These are phyloP conservation scores for Nepenthes gracilis DNA, from an alignment of 148 eudicot genomes.

Conservation along the genomic window DNA sequence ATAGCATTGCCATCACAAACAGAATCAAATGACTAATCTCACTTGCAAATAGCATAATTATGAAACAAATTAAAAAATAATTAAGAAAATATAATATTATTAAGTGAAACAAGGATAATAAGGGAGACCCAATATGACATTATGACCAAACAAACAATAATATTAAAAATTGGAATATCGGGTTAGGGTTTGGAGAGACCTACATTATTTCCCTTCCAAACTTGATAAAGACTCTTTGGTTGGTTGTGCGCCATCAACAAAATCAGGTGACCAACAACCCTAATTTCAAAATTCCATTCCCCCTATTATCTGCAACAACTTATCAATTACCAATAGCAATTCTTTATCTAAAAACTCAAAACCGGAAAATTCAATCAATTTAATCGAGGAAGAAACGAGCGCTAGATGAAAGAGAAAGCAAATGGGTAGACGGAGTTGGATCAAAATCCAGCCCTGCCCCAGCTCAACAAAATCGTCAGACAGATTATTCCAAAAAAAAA, in stretches of 20 bases:
- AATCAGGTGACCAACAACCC: neutral
- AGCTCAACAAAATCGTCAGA: neutral
- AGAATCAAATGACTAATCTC: too few relatives aligned
- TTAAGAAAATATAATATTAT: too few relatives aligned
- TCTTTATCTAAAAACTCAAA: neutral
- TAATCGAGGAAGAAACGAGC: neutral
- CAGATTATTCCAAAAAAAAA: neutral
- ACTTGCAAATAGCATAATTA: neutral
- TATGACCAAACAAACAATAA: too few relatives aligned
- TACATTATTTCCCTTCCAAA: constrained; percentile 90
- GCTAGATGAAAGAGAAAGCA: too few relatives aligned
- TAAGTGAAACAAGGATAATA: too few relatives aligned
- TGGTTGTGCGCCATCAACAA: constrained; percentile 8
- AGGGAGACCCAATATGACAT: too few relatives aligned
- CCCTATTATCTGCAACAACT: neutral
- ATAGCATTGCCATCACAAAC: too few relatives aligned
- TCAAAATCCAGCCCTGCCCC: neutral
- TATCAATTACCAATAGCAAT: neutral
- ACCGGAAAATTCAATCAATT: neutral
- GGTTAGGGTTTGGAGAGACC: constrained; percentile 1
- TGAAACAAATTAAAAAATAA: neutral
- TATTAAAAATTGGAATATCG: neutral
- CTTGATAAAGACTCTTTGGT: constrained; percentile 53
- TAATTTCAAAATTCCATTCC: neutral
- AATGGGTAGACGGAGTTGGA: too few relatives aligned